These are phyloP conservation scores for Cladorrhinum sp. DNA, from an alignment of 2,329 filamentous ascomycete species.

Conservation along the genomic window DNA sequence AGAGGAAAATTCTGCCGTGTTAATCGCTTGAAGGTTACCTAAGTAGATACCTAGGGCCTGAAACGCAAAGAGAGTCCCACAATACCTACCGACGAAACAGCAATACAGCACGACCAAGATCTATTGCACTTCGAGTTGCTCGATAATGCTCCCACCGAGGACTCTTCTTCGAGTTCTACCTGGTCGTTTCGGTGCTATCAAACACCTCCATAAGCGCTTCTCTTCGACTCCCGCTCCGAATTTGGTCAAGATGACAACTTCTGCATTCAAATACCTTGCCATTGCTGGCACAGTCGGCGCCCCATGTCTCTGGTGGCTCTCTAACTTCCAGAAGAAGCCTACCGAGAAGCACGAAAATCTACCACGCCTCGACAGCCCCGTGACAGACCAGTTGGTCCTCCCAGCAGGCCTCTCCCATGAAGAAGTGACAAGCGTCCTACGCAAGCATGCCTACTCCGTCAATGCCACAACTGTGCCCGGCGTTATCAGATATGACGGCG, in stretches of 20 bases:
- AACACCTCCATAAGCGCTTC: no score
- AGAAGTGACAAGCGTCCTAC: neutral
- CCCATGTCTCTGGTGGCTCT: neutral
- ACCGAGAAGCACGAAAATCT: neutral
- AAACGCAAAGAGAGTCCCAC: no score
- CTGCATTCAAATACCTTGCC: neutral
- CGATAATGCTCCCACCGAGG: no score
- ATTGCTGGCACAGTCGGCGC: neutral
- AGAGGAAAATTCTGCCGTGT: no score
- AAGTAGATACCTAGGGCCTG: no score
- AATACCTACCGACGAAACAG: no score
- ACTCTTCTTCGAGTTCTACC: no score
- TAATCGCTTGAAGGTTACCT: no score
- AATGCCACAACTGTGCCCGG: neutral
- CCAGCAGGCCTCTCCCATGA: neutral
- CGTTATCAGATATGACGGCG: slow-evolving; percentile 32
- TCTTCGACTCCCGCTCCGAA: neutral
- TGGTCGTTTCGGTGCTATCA: no score
- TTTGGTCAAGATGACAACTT: neutral
- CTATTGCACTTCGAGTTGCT: no score
- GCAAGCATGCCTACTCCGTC: neutral
- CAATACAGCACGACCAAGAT: no score
- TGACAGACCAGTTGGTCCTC: neutral
- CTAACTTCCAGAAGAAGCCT: neutral
- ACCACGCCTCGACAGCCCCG: neutral